phyloP scores from a whole-genome alignment of 2,329 filamentous ascomycete species.

The Aspergillus sp. region DNA sequence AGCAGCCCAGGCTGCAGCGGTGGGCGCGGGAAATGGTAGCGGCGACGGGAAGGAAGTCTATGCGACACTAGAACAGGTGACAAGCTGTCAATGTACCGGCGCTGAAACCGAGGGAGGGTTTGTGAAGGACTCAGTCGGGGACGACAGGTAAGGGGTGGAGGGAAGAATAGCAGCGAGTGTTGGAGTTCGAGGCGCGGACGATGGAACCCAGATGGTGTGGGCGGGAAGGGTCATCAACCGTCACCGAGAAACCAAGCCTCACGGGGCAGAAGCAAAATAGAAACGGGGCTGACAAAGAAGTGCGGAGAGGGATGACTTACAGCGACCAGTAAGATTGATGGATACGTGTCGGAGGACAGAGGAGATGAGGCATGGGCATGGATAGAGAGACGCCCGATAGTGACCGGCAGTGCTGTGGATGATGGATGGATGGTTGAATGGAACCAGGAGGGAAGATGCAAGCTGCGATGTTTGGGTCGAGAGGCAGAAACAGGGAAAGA shows the following conservation, averaged over 20 bases:
- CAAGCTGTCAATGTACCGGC: slow-evolving; percentile 11
- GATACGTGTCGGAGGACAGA: neutral
- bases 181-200: neutral
- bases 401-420: no score
- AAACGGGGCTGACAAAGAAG: slow-evolving; percentile 2
- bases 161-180: neutral
- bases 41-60: slow-evolving; percentile 4
- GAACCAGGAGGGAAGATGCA: slow-evolving; percentile 1
- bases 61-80: slow-evolving; percentile 11
- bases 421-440: neutral
- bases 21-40: slow-evolving; percentile 8
- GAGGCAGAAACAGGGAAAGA: neutral
- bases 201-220: neutral
- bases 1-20: slow-evolving; percentile 15
- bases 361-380: neutral
- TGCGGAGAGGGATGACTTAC: neutral
- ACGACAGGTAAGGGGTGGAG: neutral
- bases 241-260: neutral
- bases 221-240: neutral
- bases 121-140: neutral
- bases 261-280: neutral
- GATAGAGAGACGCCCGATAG: no score
- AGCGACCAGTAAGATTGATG: neutral
- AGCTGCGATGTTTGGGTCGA: neutral
- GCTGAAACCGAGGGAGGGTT: slow-evolving; percentile 1